A percentile compares a stretch with the other conserved stretches of the same genome.
Conservation (phyloP, 495 filamentous ascomycete genomes). For the Podospora conica region DNA sequence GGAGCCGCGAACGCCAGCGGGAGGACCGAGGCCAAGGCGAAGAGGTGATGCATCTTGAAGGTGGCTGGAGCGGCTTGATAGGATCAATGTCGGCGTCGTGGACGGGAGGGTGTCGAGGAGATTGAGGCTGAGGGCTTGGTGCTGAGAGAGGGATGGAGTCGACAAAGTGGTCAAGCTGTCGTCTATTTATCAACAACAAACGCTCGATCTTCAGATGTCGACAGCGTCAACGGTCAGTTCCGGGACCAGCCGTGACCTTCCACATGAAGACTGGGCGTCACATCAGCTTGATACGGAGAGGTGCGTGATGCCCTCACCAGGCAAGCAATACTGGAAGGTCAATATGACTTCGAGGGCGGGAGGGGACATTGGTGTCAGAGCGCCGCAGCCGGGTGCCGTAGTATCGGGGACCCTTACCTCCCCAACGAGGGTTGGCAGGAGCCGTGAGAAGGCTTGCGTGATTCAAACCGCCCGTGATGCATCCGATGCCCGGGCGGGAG, state of each 20-base stretch:
- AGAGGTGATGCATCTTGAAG: conserved; percentile 14
- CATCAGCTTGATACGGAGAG: neutral
- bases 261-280: conserved; percentile 5
- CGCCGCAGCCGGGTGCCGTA: neutral
- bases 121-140: neutral
- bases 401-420: conserved; percentile 1
- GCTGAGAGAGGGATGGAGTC: neutral
- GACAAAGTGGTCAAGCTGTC: neutral
- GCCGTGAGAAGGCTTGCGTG: conserved; percentile 1
- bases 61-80: neutral
- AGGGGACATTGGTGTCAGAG: neutral
- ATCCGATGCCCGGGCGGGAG: neutral
- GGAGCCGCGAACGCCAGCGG: conserved; percentile 18
- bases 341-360: neutral
- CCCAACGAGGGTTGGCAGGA: conserved; percentile 5
- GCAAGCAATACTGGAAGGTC: conserved; percentile 10
- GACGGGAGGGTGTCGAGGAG: neutral
- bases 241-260: conserved; percentile 8
- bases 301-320: conserved; percentile 6
- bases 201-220: neutral
- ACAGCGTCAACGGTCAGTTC: neutral
- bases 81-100: neutral
- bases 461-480: conserved; percentile 10
- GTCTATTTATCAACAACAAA: conserved; percentile 7
- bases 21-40: conserved; percentile 16